These are phyloP conservation scores for Colletotrichum tabaci DNA, from an alignment of 2,329 filamentous ascomycete genomes.

Conservation along the genomic window DNA sequence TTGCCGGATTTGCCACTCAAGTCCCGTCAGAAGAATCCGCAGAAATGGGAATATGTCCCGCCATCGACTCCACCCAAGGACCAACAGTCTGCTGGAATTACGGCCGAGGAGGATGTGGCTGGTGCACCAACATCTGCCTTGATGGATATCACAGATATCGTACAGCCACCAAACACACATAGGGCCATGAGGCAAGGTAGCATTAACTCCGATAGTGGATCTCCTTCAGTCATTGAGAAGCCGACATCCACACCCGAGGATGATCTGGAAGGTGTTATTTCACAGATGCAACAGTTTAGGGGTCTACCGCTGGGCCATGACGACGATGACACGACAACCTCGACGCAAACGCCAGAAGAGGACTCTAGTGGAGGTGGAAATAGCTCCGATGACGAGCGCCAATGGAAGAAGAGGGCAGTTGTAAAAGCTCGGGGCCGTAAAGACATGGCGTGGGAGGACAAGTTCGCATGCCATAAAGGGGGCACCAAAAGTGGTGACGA, in stretches of 20 bases:
- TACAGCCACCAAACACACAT: not conserved
- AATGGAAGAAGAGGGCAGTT: slow-evolving; percentile 46
- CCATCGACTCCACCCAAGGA: slow-evolving; percentile 56
- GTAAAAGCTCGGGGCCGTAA: slow-evolving; percentile 47
- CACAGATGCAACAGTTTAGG: slow-evolving; percentile 71
- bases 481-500: slow-evolving; percentile 60
- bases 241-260: slow-evolving; percentile 55
- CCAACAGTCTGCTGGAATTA: slow-evolving; percentile 50
- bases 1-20: slow-evolving; percentile 62
- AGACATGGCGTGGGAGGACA: slow-evolving; percentile 58
- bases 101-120: slow-evolving; percentile 11
- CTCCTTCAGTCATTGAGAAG: not conserved
- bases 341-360: slow-evolving; percentile 43
- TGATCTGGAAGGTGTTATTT: slow-evolving; percentile 75
- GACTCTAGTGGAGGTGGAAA: slow-evolving; percentile 27
- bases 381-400: slow-evolving; percentile 49
- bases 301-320: slow-evolving; percentile 70
- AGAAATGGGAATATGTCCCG: slow-evolving; percentile 57
- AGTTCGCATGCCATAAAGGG: slow-evolving; percentile 69
- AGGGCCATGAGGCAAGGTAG: not conserved
- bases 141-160: slow-evolving; percentile 13
- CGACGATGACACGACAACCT: slow-evolving; percentile 58
- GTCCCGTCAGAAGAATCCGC: slow-evolving; percentile 54
- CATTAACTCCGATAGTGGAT: not conserved
- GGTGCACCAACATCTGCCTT: not conserved